Percentiles rank a stretch among this genome's conserved stretches.
Conservation (phyloP, 139 green algal species). For the Parachlorella kessleri region DNA sequence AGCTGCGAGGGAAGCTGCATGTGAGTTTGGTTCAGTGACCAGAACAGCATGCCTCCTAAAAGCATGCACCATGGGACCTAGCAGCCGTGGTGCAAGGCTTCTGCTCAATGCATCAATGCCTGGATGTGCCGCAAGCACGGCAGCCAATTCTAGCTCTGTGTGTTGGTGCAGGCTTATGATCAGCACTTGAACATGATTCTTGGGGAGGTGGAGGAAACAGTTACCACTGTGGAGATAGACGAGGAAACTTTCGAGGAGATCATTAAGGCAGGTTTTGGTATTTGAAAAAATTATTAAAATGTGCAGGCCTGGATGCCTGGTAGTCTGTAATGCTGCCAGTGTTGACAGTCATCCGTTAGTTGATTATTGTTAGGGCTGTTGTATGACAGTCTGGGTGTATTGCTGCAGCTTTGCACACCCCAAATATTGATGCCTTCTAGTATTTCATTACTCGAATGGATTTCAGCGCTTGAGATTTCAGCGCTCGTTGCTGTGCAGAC, state of each 20-base stretch:
- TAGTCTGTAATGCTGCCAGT: too few relatives aligned
- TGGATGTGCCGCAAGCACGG: too few relatives aligned
- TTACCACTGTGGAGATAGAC: constrained; percentile 96
- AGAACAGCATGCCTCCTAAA: too few relatives aligned
- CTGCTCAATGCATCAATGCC: too few relatives aligned
- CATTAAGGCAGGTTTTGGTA: constrained; percentile 79
- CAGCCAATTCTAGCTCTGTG: too few relatives aligned
- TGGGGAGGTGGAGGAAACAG: constrained; percentile 97
- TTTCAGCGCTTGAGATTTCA: not conserved
- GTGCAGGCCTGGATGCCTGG: not conserved
- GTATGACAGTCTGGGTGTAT: too few relatives aligned
- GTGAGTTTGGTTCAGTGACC: too few relatives aligned
- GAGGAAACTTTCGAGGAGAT: constrained; percentile 99
- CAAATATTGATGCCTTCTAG: not conserved
- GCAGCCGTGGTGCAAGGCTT: too few relatives aligned
- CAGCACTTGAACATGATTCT: constrained; percentile 99
- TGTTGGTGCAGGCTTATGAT: constrained; percentile 91
- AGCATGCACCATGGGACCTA: too few relatives aligned
- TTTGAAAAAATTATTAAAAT: too few relatives aligned
- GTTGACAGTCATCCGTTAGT: too few relatives aligned
- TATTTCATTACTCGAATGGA: not conserved
- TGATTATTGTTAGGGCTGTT: too few relatives aligned
- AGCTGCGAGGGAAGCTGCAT: constrained; percentile 94
- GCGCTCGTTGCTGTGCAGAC: constrained; percentile 76
- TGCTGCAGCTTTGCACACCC: not conserved